These are phyloP conservation scores for Phytopythium oedochilum DNA, from an alignment of 352 stramenopile genomes.

Conservation along the genomic window DNA sequence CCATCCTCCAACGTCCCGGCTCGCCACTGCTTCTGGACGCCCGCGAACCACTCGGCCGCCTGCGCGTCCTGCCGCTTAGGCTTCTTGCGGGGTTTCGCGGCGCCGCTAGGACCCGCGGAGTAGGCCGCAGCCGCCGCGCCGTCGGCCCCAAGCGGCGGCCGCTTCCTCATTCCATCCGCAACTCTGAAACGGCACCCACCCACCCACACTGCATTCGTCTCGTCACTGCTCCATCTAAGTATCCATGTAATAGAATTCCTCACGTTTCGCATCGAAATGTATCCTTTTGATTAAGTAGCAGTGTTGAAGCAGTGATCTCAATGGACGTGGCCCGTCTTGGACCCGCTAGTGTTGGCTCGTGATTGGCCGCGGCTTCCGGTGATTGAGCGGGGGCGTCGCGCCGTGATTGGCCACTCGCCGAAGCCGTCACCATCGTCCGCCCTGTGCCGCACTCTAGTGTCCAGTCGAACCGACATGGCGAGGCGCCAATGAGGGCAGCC, in stretches of 20 bases:
- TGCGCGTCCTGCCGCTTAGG: slow-evolving; percentile 2
- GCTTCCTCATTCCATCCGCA: slow-evolving; percentile 19
- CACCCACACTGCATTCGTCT: not conserved
- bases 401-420: not conserved
- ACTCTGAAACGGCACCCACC: too few relatives aligned
- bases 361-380: not conserved
- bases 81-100: slow-evolving; percentile 1
- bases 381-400: not conserved
- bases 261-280: too few relatives aligned
- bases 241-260: too few relatives aligned
- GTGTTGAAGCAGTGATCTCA: too few relatives aligned
- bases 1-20: not conserved
- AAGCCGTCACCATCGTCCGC: not conserved
- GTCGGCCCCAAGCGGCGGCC: slow-evolving; percentile 34
- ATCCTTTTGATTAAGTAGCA: too few relatives aligned
- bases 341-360: not conserved
- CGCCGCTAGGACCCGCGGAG: not conserved
- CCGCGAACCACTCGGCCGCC: slow-evolving; percentile 1
- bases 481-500: too few relatives aligned
- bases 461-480: too few relatives aligned
- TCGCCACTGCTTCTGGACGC: slow-evolving; percentile 11
- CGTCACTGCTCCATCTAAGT: not conserved
- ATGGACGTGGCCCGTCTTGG: not conserved
- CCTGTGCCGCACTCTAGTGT: too few relatives aligned
- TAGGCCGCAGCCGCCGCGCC: slow-evolving; percentile 2